These are phyloP conservation scores for Rhodotorula sp. DNA, from an alignment of 1,284 basidiomycete genomes.

Conservation along the genomic window DNA sequence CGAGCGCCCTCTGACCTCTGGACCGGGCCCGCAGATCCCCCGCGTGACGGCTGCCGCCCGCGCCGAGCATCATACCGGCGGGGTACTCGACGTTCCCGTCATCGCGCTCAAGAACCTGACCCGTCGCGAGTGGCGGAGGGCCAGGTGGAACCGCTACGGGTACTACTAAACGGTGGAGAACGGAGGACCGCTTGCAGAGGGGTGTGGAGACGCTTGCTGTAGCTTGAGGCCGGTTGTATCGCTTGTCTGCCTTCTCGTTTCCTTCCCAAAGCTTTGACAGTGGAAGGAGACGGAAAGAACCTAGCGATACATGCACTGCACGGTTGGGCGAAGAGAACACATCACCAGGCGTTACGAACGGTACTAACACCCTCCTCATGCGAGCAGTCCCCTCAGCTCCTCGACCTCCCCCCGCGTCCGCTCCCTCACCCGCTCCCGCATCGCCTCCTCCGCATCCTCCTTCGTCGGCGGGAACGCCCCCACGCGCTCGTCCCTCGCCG, in stretches of 20 bases:
- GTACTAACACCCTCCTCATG: not conserved
- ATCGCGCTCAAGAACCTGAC: not conserved
- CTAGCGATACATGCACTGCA: constrained; percentile 1
- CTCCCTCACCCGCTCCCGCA: constrained; percentile 19
- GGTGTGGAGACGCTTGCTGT: not conserved
- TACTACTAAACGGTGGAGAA: not conserved
- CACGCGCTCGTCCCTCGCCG: not conserved
- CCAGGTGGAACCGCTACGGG: too few species aligned
- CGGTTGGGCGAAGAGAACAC: not conserved
- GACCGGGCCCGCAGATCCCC: not conserved
- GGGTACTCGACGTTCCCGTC: not conserved
- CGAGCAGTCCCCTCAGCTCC: constrained; percentile 11
- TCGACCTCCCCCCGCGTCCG: constrained; percentile 17
- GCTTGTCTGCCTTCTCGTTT: not conserved
- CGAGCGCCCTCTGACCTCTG: not conserved
- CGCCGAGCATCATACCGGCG: not conserved
- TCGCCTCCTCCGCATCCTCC: constrained; percentile 26
- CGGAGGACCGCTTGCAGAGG: not conserved
- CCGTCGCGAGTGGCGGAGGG: not conserved
- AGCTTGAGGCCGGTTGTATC: not conserved
- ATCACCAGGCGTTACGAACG: not conserved
- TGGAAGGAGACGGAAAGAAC: not conserved
- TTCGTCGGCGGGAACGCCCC: constrained; percentile 29
- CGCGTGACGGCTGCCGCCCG: not conserved
- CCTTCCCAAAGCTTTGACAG: not conserved